Conservation (phyloP, 495 filamentous ascomycete genomes). For the Staphylotrichum longicolle region DNA sequence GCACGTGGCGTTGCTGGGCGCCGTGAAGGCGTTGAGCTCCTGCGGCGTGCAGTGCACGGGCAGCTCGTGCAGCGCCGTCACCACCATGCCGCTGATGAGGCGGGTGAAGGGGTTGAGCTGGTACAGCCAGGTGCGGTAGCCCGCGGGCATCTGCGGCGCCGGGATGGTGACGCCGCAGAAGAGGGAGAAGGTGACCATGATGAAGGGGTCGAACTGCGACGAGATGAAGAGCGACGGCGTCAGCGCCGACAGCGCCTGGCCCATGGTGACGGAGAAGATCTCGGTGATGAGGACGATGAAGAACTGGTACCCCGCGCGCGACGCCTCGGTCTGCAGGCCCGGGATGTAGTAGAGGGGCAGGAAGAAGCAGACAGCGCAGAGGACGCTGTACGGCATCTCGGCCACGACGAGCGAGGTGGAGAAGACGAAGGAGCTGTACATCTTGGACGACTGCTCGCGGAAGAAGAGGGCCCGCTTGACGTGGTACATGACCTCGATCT, state of each 20-base stretch:
- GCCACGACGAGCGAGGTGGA: constrained; percentile 67
- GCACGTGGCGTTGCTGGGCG: constrained; percentile 61
- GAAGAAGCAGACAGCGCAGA: constrained; percentile 74
- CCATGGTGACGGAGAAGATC: constrained; percentile 71
- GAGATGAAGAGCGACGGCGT: constrained; percentile 71
- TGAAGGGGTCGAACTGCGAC: constrained; percentile 70
- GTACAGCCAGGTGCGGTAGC: constrained; percentile 81
- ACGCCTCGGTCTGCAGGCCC: constrained; percentile 53
- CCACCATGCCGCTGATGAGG: constrained; percentile 74
- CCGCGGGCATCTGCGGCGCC: constrained; percentile 66
- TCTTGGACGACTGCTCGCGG: constrained; percentile 74
- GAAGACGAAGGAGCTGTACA: constrained; percentile 73
- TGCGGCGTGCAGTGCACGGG: constrained; percentile 53
- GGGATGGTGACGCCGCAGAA: constrained; percentile 86
- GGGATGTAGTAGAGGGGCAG: constrained; percentile 73
- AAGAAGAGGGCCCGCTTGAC: constrained; percentile 73
- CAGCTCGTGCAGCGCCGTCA: constrained; percentile 68
- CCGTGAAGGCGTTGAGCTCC: constrained; percentile 62
- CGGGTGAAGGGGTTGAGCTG: constrained; percentile 81
- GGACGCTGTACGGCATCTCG: constrained; percentile 71
- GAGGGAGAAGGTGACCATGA: constrained; percentile 74
- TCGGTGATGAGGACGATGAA: constrained; percentile 76
- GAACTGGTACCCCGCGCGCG: constrained; percentile 76
- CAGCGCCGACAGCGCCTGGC: constrained; percentile 64
- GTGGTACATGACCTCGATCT: constrained; percentile 75